Conservation (phyloP, 2,329 filamentous ascomycete genomes). For the Aspergillus latus region DNA sequence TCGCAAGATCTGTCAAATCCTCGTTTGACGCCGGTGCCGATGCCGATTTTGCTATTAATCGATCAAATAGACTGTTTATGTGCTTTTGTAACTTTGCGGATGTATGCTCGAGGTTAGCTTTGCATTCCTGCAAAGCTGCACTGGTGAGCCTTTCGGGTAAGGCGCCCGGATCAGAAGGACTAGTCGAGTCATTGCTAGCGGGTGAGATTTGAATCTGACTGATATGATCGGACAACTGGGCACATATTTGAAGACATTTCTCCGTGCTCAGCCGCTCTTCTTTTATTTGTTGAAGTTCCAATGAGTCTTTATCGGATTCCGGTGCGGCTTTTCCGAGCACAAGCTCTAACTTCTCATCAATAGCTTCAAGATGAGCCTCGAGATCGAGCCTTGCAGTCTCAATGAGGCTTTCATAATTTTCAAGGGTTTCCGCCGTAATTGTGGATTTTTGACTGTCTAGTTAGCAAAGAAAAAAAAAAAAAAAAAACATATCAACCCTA, state of each 20-base stretch:
- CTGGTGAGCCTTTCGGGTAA: conserved; percentile 33
- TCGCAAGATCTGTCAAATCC: conserved; percentile 32
- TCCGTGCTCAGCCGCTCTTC: conserved; percentile 31
- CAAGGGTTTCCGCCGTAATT: conserved; percentile 31
- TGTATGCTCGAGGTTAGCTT: conserved; percentile 30
- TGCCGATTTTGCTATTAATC: conserved; percentile 34
- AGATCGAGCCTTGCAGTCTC: conserved; percentile 28
- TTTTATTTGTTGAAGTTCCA: conserved; percentile 26
- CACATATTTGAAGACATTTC: conserved; percentile 35
- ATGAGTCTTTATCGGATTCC: conserved; percentile 20
- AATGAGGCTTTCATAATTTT: conserved; percentile 28
- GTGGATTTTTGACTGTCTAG: conserved; percentile 33
- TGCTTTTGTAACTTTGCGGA: conserved; percentile 33
- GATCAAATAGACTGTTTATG: conserved; percentile 33
- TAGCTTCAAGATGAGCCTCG: conserved; percentile 28
- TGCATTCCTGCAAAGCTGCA: conserved; percentile 38
- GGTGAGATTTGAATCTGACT: conserved; percentile 26
- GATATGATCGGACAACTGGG: conserved; percentile 31
- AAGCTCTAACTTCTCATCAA: conserved; percentile 29
- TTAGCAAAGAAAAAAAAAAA: conserved; percentile 11
- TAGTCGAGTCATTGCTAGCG: conserved; percentile 19
- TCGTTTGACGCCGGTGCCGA: conserved; percentile 26
- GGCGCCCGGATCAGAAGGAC: conserved; percentile 9
- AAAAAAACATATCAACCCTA: not conserved
- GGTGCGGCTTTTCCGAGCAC: conserved; percentile 15